These are phyloP conservation scores for Symbiotaphrina buchneri DNA, from an alignment of 495 filamentous ascomycete genomes.

Conservation along the genomic window DNA sequence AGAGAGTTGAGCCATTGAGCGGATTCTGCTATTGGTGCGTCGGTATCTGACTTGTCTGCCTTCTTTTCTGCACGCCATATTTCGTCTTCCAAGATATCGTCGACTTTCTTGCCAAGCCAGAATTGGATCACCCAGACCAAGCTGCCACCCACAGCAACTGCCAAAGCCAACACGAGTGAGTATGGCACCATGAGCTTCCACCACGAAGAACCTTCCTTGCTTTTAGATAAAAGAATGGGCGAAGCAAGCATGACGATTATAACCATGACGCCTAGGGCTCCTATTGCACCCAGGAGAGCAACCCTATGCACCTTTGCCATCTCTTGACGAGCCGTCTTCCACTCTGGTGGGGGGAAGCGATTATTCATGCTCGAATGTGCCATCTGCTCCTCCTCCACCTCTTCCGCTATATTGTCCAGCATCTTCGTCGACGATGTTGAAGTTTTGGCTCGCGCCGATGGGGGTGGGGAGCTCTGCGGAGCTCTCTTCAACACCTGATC, in stretches of 20 bases:
- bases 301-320: too few relatives aligned
- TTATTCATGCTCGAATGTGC: slow-evolving; percentile 25
- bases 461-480: slow-evolving; percentile 27
- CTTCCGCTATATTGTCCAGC: slow-evolving; percentile 18
- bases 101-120: slow-evolving; percentile 28
- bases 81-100: slow-evolving; percentile 33
- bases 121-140: slow-evolving; percentile 21
- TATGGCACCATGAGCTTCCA: slow-evolving; percentile 7
- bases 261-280: too few relatives aligned
- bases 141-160: slow-evolving; percentile 10
- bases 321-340: slow-evolving; percentile 6
- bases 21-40: slow-evolving; percentile 29
- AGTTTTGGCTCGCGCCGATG: slow-evolving; percentile 16
- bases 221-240: slow-evolving; percentile 7
- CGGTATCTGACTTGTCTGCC: slow-evolving; percentile 17
- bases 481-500: slow-evolving; percentile 27
- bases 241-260: slow-evolving; percentile 20
- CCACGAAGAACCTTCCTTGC: not conserved
- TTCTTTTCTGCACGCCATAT: slow-evolving; percentile 33
- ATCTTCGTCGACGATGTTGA: too few relatives aligned
- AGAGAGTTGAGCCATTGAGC: slow-evolving; percentile 44
- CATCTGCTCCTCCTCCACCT: slow-evolving; percentile 22
- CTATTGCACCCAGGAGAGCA: too few relatives aligned
- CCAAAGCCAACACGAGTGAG: slow-evolving; percentile 9
- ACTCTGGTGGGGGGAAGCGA: slow-evolving; percentile 35